Conservation (phyloP, 306 rosid species). For the Sechiopsis laciniata region DNA sequence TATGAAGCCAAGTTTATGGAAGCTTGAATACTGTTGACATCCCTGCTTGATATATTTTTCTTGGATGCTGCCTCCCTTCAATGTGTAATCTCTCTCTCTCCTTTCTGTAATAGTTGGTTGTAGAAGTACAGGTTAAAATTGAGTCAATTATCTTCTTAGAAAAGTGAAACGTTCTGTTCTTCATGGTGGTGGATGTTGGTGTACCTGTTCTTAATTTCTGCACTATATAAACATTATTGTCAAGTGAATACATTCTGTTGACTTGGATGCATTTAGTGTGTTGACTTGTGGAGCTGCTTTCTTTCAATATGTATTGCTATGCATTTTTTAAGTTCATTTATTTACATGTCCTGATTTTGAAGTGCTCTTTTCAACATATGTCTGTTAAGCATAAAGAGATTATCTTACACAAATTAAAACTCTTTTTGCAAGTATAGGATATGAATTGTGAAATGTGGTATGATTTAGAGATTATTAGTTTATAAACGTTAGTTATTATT, state of each 20-base stretch:
- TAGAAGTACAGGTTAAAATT: constrained; percentile 2
- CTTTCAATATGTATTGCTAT: neutral
- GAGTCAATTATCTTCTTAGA: neutral
- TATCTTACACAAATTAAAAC: no score
- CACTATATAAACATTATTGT: neutral
- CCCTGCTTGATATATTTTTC: neutral
- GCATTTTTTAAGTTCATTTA: neutral
- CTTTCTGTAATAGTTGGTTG: constrained; percentile 9
- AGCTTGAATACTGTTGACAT: constrained; percentile 31
- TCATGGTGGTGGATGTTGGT: constrained; percentile 13
- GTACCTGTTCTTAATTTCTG: neutral
- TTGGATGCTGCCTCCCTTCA: neutral
- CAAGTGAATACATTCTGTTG: neutral
- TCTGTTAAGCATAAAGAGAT: no score
- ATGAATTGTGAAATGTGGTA: no score
- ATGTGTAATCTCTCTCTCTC: neutral
- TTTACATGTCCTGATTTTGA: neutral
- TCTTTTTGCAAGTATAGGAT: no score
- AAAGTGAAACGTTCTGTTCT: constrained; percentile 1
- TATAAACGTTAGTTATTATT: no score
- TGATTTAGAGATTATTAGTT: no score
- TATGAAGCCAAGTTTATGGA: constrained; percentile 76
- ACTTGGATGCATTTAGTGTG: no score
- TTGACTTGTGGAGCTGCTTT: neutral
- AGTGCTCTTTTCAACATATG: neutral